Evolutionary conservation across 208 protist species (phyloP).

Genomic region (Leishmania tropica): DNA sequence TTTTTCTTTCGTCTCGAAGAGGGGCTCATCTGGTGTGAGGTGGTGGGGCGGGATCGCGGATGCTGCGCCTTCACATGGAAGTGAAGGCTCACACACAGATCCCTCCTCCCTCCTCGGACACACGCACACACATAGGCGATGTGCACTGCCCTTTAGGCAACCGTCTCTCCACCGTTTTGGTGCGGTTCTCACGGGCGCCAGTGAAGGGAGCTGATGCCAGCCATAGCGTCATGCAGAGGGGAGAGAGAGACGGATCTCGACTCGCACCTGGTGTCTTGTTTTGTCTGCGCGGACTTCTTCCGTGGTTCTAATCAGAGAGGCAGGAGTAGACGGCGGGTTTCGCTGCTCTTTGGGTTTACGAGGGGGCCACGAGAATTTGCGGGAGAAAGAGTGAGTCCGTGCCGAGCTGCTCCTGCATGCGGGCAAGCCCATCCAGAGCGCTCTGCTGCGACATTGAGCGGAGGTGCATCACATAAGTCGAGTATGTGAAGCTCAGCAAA

Average conservation of each 20-base stretch:
- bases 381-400: conserved; percentile 60
- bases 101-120: neutral
- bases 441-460: conserved; percentile 48
- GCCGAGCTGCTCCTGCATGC: conserved; percentile 51
- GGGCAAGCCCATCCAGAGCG: conserved; percentile 42
- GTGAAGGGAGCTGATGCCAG: neutral
- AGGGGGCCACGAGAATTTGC: conserved; percentile 43
- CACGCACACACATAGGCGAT: neutral
- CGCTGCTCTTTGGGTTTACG: neutral
- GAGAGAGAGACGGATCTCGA: neutral
- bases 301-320: neutral
- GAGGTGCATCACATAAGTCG: conserved; percentile 76
- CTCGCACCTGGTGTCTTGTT: neutral
- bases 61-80: neutral
- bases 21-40: neutral
- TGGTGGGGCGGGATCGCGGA: neutral
- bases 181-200: neutral
- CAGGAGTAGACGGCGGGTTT: neutral
- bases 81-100: neutral
- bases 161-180: neutral
- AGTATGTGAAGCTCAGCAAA: conserved; percentile 70
- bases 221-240: neutral
- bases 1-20: neutral
- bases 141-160: neutral
- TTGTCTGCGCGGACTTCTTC: neutral